These are phyloP conservation scores for Aspergillus sojae DNA, from an alignment of 2,329 filamentous ascomycete species.

Conservation along the genomic window DNA sequence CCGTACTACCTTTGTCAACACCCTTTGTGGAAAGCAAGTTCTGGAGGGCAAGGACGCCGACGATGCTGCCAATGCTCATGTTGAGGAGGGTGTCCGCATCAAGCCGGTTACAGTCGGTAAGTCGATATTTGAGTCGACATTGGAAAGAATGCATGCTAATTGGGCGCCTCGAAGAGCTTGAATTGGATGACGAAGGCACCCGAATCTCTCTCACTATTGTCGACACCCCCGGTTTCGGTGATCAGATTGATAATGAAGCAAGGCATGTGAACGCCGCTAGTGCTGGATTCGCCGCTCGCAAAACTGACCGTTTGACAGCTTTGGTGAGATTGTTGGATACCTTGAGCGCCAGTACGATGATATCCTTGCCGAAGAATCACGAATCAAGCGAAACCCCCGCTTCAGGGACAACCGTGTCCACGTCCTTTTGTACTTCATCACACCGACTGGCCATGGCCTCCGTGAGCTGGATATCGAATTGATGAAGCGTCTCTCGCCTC, in stretches of 20 bases:
- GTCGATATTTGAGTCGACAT: conserved; percentile 37
- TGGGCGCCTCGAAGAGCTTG: conserved; percentile 66
- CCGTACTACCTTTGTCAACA: conserved; percentile 99
- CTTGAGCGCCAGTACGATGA: conserved; percentile 99
- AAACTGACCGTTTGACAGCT: conserved; percentile 59
- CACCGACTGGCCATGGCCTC: conserved; percentile 93
- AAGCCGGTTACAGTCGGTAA: conserved; percentile 96
- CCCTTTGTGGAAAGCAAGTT: conserved; percentile 92
- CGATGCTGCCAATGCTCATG: conserved; percentile 81
- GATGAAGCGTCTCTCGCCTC: conserved; percentile 97
- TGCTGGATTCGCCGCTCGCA: background rate
- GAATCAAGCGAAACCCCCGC: conserved; percentile 99
- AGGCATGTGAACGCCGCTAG: conserved; percentile 61
- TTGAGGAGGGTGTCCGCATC: conserved; percentile 97
- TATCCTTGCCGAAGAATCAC: conserved; percentile 97
- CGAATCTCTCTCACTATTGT: conserved; percentile 98
- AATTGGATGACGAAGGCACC: conserved; percentile 97
- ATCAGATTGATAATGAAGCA: conserved; percentile 98
- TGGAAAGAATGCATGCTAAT: conserved; percentile 27
- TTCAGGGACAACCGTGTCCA: conserved; percentile 99
- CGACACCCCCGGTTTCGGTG: conserved; percentile 96
- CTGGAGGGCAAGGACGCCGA: conserved; percentile 90
- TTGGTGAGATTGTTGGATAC: conserved; percentile 96
- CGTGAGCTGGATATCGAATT: conserved; percentile 99
- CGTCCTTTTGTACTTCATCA: conserved; percentile 98